Conservation (phyloP, 225 moss, liverwort and hornwort genomes). For the Antitrichia curtipendula region DNA sequence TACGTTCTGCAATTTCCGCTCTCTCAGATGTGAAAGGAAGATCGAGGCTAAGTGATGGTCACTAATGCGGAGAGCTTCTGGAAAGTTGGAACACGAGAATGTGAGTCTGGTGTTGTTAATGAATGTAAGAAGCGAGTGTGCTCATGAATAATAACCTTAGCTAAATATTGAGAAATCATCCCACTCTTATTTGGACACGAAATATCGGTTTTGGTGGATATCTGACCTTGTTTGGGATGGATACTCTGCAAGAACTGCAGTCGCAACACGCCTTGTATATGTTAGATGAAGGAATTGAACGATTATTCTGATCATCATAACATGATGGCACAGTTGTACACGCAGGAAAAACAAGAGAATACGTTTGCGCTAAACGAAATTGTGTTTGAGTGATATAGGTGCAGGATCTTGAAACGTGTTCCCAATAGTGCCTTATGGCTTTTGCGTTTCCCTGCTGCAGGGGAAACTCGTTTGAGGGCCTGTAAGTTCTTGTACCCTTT, state of each 20-base stretch:
- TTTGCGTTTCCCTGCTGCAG: conserved; percentile 90
- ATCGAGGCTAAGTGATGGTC: not conserved
- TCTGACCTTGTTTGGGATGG: not conserved
- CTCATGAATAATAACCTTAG: not conserved
- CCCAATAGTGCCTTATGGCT: conserved; percentile 95
- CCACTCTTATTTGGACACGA: not conserved
- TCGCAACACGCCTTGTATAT: not conserved
- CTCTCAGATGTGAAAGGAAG: conserved; percentile 14
- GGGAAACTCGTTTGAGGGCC: conserved; percentile 89
- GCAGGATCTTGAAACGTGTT: conserved; percentile 87
- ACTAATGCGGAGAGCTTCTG: conserved; percentile 6
- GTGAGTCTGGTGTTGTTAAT: conserved; percentile 6
- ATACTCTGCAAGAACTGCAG: not conserved
- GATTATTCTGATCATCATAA: not conserved
- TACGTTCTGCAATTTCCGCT: conserved; percentile 7
- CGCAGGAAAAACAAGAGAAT: not conserved
- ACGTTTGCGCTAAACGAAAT: not conserved
- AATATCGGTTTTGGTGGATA: not conserved
- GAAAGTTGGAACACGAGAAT: conserved; percentile 7
- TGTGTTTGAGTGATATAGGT: conserved; percentile 43
- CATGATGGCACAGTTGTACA: not conserved
- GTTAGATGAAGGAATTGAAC: not conserved
- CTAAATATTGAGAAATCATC: not conserved
- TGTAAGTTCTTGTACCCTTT: conserved; percentile 31
- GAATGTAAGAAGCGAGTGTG: not conserved